A percentile compares a stretch with the other conserved stretches of the same genome.
Evolutionary conservation across 768 basidiomycete genomes (phyloP).

Genomic region (Auriculariales sp.): DNA sequence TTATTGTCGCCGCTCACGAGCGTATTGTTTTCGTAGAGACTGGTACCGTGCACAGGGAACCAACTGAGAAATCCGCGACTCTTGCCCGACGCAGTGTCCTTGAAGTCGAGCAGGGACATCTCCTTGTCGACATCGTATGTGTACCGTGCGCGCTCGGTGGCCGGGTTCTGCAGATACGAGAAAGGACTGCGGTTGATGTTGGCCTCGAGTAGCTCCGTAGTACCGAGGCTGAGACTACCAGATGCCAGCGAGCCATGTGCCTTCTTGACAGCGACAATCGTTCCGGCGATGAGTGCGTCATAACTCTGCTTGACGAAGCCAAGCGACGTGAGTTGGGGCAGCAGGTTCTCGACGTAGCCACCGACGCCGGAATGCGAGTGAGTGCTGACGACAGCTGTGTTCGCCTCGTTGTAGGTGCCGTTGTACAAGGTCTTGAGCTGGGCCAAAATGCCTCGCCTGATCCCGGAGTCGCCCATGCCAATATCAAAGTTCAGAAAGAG

Average conservation of each 20-base stretch:
- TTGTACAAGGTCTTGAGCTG: slow-evolving; percentile 42
- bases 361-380: slow-evolving; percentile 66
- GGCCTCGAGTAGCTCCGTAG: slow-evolving; percentile 50
- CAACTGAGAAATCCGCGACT: slow-evolving; percentile 57
- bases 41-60: slow-evolving; percentile 70
- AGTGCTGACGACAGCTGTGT: slow-evolving; percentile 62
- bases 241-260: slow-evolving; percentile 48
- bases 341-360: slow-evolving; percentile 66
- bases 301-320: slow-evolving; percentile 63
- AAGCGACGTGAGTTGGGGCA: slow-evolving; percentile 60
- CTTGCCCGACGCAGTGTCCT: slow-evolving; percentile 38
- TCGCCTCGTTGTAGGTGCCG: slow-evolving; percentile 48
- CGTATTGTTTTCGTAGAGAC: slow-evolving; percentile 71
- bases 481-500: slow-evolving; percentile 34
- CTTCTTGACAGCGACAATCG: slow-evolving; percentile 49
- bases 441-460: slow-evolving; percentile 52
- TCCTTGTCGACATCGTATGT: slow-evolving; percentile 62
- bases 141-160: slow-evolving; percentile 50
- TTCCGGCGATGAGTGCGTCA: slow-evolving; percentile 56
- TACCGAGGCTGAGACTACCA: slow-evolving; percentile 49
- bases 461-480: slow-evolving; percentile 67
- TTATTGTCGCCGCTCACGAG: slow-evolving; percentile 74
- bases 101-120: slow-evolving; percentile 51
- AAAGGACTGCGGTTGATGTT: slow-evolving; percentile 66
- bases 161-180: slow-evolving; percentile 65